Base-by-base conservation (phyloP, 495 filamentous ascomycete genomes). In the Trichoderma erinaceum region DNA sequence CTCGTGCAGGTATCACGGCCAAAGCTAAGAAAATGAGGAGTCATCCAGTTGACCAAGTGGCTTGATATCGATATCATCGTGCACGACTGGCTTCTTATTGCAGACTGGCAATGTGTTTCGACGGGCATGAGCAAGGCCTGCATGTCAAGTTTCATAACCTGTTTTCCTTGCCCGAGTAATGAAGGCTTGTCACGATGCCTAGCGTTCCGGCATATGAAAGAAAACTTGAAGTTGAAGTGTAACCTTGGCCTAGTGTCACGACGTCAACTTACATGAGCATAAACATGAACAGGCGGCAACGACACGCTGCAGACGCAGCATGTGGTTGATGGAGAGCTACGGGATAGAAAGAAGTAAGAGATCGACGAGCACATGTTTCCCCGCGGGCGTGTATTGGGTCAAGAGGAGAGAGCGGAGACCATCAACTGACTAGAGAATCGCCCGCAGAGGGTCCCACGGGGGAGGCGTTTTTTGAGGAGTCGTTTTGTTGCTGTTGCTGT, bases 201-300 rank as follows among this genome's bases (percentile, higher is more conserved):
- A 13, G 12, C 25, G 23, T 32, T 0, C 13, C 56, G 27, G 13
- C 23, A 32, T 16, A 58, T 23, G 50, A 58, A 27, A 23, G 21
- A 56, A 61, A 61, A 61, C 56, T 25, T 61, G 56, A 32, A 61
- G 23, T 61, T 32, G 56, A 61, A 12, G 27, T 61, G 56, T 25
- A 61, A 61, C 56, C 56, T 38, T 38, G 35, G 35, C 35, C 35
- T 38, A 10, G 35, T 38, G 35, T 38, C 35, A 38, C 56, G 56
- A 61, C 56, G 56, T 61, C 56, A 61, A 61, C 56, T 61, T 32
- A 61, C 56, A 61, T 61, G 23, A 61, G 13, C 35, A 38, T 29
- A 15, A n/a, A 29, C 29, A 29, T 29, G 4, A 58, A 12, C n/a
- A 58, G 50, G 5, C 11, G n/a, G 50, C 11, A 61, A 11, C 23